Base-by-base conservation (phyloP, 352 stramenopile species). In the Globisporangium spiculum region DNA sequence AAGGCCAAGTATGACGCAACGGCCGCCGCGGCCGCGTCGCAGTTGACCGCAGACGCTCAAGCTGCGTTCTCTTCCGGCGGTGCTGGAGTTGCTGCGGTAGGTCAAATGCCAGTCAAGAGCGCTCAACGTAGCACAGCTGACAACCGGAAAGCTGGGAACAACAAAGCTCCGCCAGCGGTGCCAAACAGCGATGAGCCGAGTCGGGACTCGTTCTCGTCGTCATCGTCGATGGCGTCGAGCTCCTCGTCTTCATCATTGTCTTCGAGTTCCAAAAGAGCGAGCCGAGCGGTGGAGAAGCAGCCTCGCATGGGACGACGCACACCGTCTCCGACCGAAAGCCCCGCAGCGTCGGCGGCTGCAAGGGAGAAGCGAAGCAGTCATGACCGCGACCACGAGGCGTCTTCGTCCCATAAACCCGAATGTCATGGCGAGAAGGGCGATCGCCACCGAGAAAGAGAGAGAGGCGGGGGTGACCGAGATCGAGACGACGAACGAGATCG, bases 1-100 rank as follows among this genome's bases (percentile, higher is more conserved):
- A 74, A 88, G 62, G 77, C 79, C 14, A 76, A 75, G 48, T 75
- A 76, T 54, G 65, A 65, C 50, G 77, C 77, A 0, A 27, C 65
- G 6, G 6, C 60, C 10, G 74, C 72, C 0, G 53, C 69, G 3
- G 66, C 20, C 41, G 65, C 18, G 48, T 70, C 52, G 54, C 57
- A 61, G 36, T 44, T 63, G n/a, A 46, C 59, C 3, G n/a, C 54
- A 6, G 66, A 67, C 12, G 66, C 59, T 60, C 41, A 62, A 20
- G 18, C 41, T 0, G 56, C 41, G 4, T 50, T 62, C 22, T 44
- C 27, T 27, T 27, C 30, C 1, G 30, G 30, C 1, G 34, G 12
- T 18, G 6, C 52, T 7, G 34, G 10, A 41, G 38, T 4, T 10
- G 48, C 64, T 16, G 32, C 46, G 3, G 56, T 44, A 2, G 58